phyloP scores from a whole-genome alignment of 2,329 filamentous ascomycete genomes.

The Diaporthe citri region DNA sequence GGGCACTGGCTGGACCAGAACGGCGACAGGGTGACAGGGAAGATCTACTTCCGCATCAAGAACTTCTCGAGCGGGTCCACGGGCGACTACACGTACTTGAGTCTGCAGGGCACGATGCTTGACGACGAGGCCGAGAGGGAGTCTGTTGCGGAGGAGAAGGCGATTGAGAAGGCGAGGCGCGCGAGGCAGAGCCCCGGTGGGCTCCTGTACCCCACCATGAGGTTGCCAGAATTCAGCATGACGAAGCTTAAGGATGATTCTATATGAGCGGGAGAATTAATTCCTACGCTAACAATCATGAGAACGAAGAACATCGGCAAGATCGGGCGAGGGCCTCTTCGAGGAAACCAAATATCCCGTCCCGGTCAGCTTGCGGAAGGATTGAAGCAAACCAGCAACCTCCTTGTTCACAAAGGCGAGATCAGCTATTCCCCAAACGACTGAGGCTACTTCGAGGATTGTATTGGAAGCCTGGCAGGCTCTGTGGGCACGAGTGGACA shows the following conservation, averaged over 20 bases:
- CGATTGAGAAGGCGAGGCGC: slow-evolving; percentile 52
- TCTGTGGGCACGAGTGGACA: background rate
- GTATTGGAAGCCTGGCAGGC: background rate
- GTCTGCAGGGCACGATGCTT: slow-evolving; percentile 90
- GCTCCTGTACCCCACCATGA: slow-evolving; percentile 49
- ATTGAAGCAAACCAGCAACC: background rate
- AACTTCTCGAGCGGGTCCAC: slow-evolving; percentile 86
- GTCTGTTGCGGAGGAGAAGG: slow-evolving; percentile 67
- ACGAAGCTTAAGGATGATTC: slow-evolving; percentile 54
- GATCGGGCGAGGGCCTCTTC: background rate
- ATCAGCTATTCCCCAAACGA: background rate
- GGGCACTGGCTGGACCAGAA: slow-evolving; percentile 82
- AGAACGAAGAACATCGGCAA: background rate
- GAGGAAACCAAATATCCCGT: too few species aligned
- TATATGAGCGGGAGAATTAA: slow-evolving; percentile 14
- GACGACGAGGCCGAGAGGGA: slow-evolving; percentile 74
- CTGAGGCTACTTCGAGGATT: background rate
- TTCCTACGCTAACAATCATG: background rate
- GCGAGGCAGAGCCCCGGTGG: slow-evolving; percentile 52
- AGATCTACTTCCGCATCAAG: slow-evolving; percentile 81
- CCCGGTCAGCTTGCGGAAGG: background rate
- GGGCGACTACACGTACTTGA: slow-evolving; percentile 82
- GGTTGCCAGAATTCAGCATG: slow-evolving; percentile 67
- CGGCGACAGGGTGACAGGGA: slow-evolving; percentile 78
- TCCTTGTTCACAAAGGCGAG: background rate